Evolutionary conservation across 495 filamentous ascomycete species (phyloP).

Genomic region (Podospora australis): DNA sequence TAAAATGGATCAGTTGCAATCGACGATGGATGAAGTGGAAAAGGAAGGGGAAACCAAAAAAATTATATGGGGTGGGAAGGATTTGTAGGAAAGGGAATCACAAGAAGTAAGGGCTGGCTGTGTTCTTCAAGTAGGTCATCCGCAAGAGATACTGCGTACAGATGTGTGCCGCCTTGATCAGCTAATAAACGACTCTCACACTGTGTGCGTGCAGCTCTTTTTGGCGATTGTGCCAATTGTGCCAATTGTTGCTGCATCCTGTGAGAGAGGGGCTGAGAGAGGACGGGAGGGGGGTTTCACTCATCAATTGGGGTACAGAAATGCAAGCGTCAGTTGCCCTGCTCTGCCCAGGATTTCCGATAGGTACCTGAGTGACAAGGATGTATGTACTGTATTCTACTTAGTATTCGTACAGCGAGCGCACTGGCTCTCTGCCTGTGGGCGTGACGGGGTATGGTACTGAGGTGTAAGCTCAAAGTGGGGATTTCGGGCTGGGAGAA

Average conservation of each 20-base stretch:
- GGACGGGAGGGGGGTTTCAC: conserved; percentile 2
- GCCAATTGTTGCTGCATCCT: no score
- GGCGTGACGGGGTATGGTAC: background rate
- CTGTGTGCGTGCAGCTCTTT: no score
- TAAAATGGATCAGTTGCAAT: no score
- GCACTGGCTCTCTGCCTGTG: no score
- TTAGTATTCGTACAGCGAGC: no score
- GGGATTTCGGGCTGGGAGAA: conserved; percentile 2
- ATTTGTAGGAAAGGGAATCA: background rate
- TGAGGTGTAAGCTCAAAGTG: background rate
- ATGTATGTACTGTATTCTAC: no score
- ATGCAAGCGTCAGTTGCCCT: background rate
- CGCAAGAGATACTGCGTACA: no score
- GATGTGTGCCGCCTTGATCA: no score
- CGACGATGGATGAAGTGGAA: background rate
- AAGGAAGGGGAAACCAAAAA: background rate
- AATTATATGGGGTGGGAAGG: background rate
- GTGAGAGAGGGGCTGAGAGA: conserved; percentile 12
- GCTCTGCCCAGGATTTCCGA: background rate
- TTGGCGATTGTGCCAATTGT: no score
- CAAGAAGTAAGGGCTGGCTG: background rate
- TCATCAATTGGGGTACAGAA: background rate
- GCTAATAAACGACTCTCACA: no score
- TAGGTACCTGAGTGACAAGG: no score
- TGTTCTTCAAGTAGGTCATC: conserved; percentile 1